Base-by-base conservation (phyloP, 2,329 filamentous ascomycete species). In the Xylariaceae sp. region DNA sequence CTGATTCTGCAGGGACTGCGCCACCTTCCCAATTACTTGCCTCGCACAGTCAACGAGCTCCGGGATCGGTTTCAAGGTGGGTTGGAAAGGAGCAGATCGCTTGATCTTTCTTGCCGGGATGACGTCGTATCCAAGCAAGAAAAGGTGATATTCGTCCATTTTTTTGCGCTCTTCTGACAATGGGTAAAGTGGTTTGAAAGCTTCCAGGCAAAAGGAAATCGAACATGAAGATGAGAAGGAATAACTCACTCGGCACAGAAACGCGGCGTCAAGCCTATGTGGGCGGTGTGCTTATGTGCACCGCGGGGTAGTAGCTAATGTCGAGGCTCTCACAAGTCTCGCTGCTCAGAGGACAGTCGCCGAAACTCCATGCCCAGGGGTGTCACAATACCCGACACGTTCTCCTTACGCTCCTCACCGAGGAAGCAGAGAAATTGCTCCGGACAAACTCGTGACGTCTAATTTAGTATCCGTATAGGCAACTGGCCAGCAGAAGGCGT, bases 281-380 rank as follows among this genome's bases (percentile, higher is more conserved):
- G 23, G n/a, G n/a, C n/a, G n/a, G n/a, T 23, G 44, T 16, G 10
- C 13, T 13, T 33, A 35, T 33, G 30, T 32, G 23, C 24, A 35
- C 29, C 8, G 26, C 11, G 18, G 8, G 7, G 15, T 26, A 6
- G 27, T 13, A 33, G 18, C 27, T 13, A 4, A 48, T 46, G 29
- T 48, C 24, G 41, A 55, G 13, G 20, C 37, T 45, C 13, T 51
- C 52, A 47, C 24, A 21, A 44, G 18, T 23, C 16, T 46, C 3
- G 15, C 42, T 47, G 41, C 49, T 45, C 32, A 26, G 26, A 13
- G 49, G 55, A 46, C 58, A 44, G 30, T 7, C 23, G 8, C 16
- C 37, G n/a, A 56, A 41, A 11, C 40, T 51, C 55, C 49, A 58
- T 55, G 15, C 45, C 41, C 35, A 11, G 40, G 13, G 11, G 48